phyloP scores from a whole-genome alignment of 108 stramenopile genomes.

The Asterionellopsis glacialis region DNA sequence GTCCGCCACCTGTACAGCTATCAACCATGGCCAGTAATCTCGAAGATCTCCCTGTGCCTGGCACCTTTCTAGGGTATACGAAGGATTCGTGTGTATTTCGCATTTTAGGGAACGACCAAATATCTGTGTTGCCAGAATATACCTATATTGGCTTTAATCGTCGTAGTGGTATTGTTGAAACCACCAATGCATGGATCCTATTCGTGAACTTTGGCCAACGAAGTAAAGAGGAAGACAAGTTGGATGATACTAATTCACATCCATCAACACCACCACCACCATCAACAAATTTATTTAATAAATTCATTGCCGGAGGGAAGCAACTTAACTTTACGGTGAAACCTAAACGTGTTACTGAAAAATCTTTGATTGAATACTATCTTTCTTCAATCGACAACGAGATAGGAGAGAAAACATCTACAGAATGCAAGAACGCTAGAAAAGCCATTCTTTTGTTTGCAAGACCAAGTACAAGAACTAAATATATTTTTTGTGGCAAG shows the following conservation, averaged over 20 bases:
- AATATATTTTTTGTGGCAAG: slow-evolving; percentile 26
- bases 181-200: slow-evolving; percentile 25
- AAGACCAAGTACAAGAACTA: slow-evolving; percentile 12
- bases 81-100: slow-evolving; percentile 32
- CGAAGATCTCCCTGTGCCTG: slow-evolving; percentile 18
- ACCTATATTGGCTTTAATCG: slow-evolving; percentile 26
- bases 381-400: background rate
- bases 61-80: slow-evolving; percentile 25
- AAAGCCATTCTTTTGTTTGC: slow-evolving; percentile 25
- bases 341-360: slow-evolving; percentile 2
- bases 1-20: too few species aligned
- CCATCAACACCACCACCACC: background rate
- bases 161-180: slow-evolving; percentile 21
- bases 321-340: slow-evolving; percentile 17
- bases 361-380: slow-evolving; percentile 8
- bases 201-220: slow-evolving; percentile 28
- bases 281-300: background rate
- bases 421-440: background rate
- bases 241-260: too few species aligned
- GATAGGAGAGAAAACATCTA: background rate
- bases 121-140: slow-evolving; percentile 17
- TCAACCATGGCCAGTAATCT: too few species aligned
- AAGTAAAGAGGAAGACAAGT: too few species aligned
- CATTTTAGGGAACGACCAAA: slow-evolving; percentile 17
- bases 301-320: slow-evolving; percentile 20